Evolutionary conservation across 2,329 filamentous ascomycete species (phyloP), one percentile per base, ranked within the genome.

Genomic region (Verticillium nonalfalfae): DNA sequence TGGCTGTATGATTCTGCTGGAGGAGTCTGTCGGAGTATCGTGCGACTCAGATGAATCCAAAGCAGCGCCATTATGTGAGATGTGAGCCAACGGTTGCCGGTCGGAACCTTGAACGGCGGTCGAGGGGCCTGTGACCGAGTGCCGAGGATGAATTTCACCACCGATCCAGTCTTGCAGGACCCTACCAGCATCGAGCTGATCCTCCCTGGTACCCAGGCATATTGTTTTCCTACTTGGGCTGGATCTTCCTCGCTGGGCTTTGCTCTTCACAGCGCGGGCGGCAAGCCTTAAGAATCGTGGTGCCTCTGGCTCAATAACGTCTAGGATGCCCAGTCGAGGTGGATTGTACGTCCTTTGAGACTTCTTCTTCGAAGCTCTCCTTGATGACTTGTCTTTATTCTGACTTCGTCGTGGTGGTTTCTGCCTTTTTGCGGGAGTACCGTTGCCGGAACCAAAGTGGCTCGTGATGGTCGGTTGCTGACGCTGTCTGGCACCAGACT

Each of bases 281-380:
- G 86, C 86, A 67, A 89, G 79, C 62, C 79, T 85, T 38, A 89
- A 73, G 64, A 89, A 89, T 1, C 70, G 72, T 1, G 86, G 86
- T 0, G 84, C 82, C 61, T 76, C 68, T 1, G 75, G 69, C 63
- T 82, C 79, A 55, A 82, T 75, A 26, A 86, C 79, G 70, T 89
- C 86, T n/a, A 88, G 69, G 60, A 89, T 87, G 65, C 86, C 82
- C 21, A 89, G 75, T 21, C 70, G 72, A 3, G 83, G 83, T n/a
- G 58, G 15, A 33, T 7, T 31, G 26, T 31, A 7, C 7, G 54
- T 13, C 56, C 39, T 58, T 21, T 3, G n/a, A 4, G 5, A 9
- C 21, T 55, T 52, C 5, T 58, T 31, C 26, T 31, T 31, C 26
- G 26, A 31, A 5, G 50, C 45, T 18, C 21, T 50, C 38, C 18